Evolutionary conservation across 257 asterid genomes (phyloP), one percentile per base, ranked within the genome.

Genomic region (Capsicum pubescens): DNA sequence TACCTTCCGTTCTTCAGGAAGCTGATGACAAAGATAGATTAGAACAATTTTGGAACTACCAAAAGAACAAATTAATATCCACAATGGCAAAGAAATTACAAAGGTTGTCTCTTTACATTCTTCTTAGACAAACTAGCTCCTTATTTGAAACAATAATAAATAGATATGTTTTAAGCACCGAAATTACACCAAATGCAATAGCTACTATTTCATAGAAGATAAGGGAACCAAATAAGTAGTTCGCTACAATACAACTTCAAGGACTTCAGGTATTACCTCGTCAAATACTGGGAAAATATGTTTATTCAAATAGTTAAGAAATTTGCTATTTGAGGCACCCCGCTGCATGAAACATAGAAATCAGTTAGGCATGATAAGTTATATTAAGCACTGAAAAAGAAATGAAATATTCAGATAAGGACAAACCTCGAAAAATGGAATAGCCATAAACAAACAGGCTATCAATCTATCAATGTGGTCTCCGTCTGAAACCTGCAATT

Each of bases 301-400:
- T 87, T 94, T 95, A 93, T 92, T 95, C 85, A 93, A 86, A 84
- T 94, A 95, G 85, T 87, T 91, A 87, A 94, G 87, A 71, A 94
- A 95, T 89, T 91, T 95, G 97, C 98, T 91, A 88, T 91, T 94
- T 1, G 99, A 94, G 88, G 99, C 99, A 71, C 99, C 99, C 87
- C 92, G 91, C 99, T 94, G 98, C 91, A 90, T 83, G 86, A 35
- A 82, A 87, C 19, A 58, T 76, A 86, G 76, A 59, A 21, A 64
- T 87, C 85, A 88, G 86, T 77, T 87, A 71, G 77, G 83, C 26
- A 78, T 84, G 82, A 36, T 66, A 72, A 42, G 61, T 80, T 50
- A 0, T n/a, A 63, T 26, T 58, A 72, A 84, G 72, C 60, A 83
- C 52, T 21, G 78, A 44, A 55, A 69, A 50, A 78, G 85, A 32